Conservation (phyloP, 2,329 filamentous ascomycete species). For the Nigrograna mackinnonii region DNA sequence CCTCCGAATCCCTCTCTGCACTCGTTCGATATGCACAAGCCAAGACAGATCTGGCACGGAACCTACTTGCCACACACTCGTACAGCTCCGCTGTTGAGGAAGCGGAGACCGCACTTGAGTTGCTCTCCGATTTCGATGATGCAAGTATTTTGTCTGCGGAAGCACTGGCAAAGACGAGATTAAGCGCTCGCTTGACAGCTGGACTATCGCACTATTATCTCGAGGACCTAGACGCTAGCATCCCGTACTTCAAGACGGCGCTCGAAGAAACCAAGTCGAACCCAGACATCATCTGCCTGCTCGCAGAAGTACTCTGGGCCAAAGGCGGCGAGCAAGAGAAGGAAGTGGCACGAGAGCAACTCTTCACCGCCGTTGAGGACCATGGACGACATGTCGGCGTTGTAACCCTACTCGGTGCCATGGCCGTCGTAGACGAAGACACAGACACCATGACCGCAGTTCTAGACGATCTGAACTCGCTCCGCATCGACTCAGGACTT, state of each 20-base stretch:
- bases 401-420: constrained; percentile 78
- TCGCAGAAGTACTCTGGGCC: constrained; percentile 93
- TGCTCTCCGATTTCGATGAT: constrained; percentile 71
- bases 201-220: constrained; percentile 81
- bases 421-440: constrained; percentile 81
- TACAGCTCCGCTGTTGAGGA: constrained; percentile 75
- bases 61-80: constrained; percentile 69
- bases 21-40: constrained; percentile 79
- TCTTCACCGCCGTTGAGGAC: constrained; percentile 79
- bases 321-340: constrained; percentile 76
- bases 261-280: constrained; percentile 75
- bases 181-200: constrained; percentile 84
- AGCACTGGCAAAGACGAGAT: constrained; percentile 68
- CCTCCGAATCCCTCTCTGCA: constrained; percentile 73
- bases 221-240: constrained; percentile 67
- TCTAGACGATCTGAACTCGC: constrained; percentile 71
- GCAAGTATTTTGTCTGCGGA: constrained; percentile 62
- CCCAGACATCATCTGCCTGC: constrained; percentile 82
- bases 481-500: constrained; percentile 70
- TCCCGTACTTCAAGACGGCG: constrained; percentile 79
- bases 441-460: constrained; percentile 80
- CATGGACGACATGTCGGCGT: constrained; percentile 77
- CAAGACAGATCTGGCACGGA: constrained; percentile 85
- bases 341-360: constrained; percentile 73
- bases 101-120: constrained; percentile 77